Evolutionary conservation across 2,329 filamentous ascomycete species (phyloP).

Genomic region (Phoma sp.): DNA sequence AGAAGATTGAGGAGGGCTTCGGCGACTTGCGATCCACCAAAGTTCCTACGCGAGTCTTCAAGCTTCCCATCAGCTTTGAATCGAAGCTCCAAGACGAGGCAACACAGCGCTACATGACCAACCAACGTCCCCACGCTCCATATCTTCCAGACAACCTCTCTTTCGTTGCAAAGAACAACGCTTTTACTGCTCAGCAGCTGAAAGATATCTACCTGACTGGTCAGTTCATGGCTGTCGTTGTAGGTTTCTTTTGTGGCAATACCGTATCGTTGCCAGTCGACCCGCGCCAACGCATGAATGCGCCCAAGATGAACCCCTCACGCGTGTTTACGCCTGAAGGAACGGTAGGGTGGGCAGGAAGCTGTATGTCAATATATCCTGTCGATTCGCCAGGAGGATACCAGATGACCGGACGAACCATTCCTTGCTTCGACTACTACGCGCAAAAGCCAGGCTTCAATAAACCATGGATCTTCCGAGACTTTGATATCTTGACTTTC

Average conservation of each 20-base stretch:
- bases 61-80: constrained; percentile 52
- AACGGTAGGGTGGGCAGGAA: constrained; percentile 62
- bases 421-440: constrained; percentile 61
- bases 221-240: constrained; percentile 59
- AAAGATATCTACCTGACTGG: constrained; percentile 59
- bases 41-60: constrained; percentile 52
- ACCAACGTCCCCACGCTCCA: constrained; percentile 64
- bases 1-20: constrained; percentile 49
- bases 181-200: constrained; percentile 56
- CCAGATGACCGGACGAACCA: constrained; percentile 60
- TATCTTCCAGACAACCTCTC: constrained; percentile 68
- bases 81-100: constrained; percentile 56
- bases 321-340: constrained; percentile 64
- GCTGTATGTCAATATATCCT: constrained; percentile 61
- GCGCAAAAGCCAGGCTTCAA: constrained; percentile 59
- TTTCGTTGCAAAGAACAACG: constrained; percentile 63
- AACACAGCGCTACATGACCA: constrained; percentile 65
- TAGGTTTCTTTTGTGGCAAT: constrained; percentile 63
- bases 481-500: constrained; percentile 64
- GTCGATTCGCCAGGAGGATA: constrained; percentile 65
- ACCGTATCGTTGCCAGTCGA: constrained; percentile 61
- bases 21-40: constrained; percentile 50
- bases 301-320: constrained; percentile 63
- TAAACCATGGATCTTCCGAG: constrained; percentile 61
- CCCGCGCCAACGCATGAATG: constrained; percentile 59